These are phyloP conservation scores for Blastomyces emzantsi DNA, from an alignment of 2,329 filamentous ascomycete species.

Conservation along the genomic window DNA sequence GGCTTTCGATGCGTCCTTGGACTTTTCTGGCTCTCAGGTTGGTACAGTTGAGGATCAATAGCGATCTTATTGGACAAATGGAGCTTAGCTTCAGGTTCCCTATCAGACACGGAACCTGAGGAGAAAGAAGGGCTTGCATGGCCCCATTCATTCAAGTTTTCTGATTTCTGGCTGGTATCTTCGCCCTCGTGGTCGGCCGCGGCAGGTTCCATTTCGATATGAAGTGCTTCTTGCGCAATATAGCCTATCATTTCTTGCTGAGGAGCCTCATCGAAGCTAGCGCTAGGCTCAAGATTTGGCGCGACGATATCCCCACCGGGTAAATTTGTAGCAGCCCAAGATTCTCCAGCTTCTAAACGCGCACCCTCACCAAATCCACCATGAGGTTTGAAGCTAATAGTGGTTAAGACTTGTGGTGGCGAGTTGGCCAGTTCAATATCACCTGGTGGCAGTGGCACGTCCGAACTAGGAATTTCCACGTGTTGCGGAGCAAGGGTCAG, in stretches of 20 bases:
- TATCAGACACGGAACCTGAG: not conserved
- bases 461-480: not conserved
- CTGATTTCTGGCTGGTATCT: not conserved
- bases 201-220: not conserved
- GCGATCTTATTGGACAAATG: not conserved
- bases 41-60: conserved; percentile 6
- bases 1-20: not conserved
- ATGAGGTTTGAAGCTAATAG: not conserved
- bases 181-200: not conserved
- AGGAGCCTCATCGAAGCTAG: not conserved
- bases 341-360: not conserved
- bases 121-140: conserved; percentile 3
- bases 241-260: not conserved
- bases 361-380: not conserved
- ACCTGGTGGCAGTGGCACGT: not conserved
- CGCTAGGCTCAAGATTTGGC: not conserved
- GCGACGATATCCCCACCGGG: not conserved
- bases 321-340: not conserved
- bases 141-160: not conserved
- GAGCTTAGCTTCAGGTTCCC: not conserved
- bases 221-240: not conserved
- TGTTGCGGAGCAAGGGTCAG: not conserved
- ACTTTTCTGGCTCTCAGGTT: not conserved
- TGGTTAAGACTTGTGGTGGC: too few relatives aligned
- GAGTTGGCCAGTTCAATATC: not conserved